Conservation (phyloP, 208 protist species). For the Crithidia bombi region DNA sequence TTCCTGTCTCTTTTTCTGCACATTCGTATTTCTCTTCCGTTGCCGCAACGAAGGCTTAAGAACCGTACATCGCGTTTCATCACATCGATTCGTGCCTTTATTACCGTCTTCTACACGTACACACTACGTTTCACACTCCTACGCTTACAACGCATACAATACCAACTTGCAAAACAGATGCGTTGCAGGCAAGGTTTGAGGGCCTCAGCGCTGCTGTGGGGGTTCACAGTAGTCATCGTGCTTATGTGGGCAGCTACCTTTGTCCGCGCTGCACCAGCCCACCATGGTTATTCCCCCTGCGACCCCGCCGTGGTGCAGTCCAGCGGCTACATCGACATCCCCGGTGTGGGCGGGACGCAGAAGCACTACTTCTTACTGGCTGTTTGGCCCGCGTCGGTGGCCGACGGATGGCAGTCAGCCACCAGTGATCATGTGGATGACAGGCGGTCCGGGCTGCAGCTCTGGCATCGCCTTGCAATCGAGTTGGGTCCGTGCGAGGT, state of each 20-base stretch:
- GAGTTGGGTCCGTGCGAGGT: constrained; percentile 85
- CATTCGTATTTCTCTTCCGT: too few species aligned
- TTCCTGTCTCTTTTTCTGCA: too few species aligned
- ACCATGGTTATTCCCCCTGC: constrained; percentile 21
- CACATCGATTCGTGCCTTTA: too few species aligned
- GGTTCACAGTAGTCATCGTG: background rate
- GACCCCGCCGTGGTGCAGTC: constrained; percentile 59
- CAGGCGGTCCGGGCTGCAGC: constrained; percentile 91
- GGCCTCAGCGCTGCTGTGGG: background rate
- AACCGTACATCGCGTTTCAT: too few species aligned
- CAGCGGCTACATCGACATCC: constrained; percentile 82
- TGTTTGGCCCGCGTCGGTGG: constrained; percentile 59
- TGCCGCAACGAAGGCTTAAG: too few species aligned
- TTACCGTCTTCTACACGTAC: too few species aligned
- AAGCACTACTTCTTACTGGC: constrained; percentile 94
- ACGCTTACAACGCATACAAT: too few species aligned
- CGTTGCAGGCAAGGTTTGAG: background rate
- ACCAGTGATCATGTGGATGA: constrained; percentile 90
- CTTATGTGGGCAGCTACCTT: too few species aligned
- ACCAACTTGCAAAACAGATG: too few species aligned
- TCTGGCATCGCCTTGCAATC: constrained; percentile 56
- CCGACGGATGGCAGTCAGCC: constrained; percentile 30
- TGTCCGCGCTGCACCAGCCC: background rate
- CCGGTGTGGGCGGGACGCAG: constrained; percentile 26
- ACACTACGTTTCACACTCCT: too few species aligned